Evolutionary conservation across 1,284 basidiomycete species (phyloP), one percentile per base, ranked within the genome.

Genomic region (Malassezia obtusa): DNA sequence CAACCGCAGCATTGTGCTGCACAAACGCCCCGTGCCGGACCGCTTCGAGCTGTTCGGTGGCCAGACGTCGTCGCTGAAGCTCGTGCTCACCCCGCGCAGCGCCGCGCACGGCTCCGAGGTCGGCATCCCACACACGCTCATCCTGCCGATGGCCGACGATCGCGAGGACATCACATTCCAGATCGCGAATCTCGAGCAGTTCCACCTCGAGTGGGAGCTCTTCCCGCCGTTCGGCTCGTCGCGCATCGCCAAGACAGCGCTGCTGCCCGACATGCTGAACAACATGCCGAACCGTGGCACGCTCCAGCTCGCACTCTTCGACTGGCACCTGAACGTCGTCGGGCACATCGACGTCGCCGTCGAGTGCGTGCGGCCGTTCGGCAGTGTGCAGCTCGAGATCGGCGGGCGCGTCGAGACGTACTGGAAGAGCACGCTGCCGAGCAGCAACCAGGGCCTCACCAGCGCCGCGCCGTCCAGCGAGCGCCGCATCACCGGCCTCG

Each of bases 181-280:
- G 75, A 82, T 89, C 71, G 83, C 73, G 78, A 81, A 70, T 60
- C 76, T 92, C 19, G 82, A 84, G 47, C 79, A 80, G 32, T 82
- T 96, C 56, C 83, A 83, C 1, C 77, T 99, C 63, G 89, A 96
- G 73, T 88, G 96, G 72, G 95, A 92, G 35, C 79, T 98, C 24
- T 95, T 92, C 77, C 94, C 94, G 8, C 95, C 89, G 58, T 98
- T 98, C 75, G 94, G 94, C n/a, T 91, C 89, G 28, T 92, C 90
- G 76, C 88, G 91, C 31, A 89, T 99, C 59, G 94, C 92, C 25
- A 84, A 91, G 60, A 91, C 89, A 15, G 83, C 91, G 39, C 86
- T 89, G 22, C 78, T 91, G 28, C 84, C 91, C 3, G 82, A 82
- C 2, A 79, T 86, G 45, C 84, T 86, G 63, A 81, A 82, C 14